phyloP scores from a whole-genome alignment of 1,284 basidiomycete genomes.

The Singerocomus inundabilis region DNA sequence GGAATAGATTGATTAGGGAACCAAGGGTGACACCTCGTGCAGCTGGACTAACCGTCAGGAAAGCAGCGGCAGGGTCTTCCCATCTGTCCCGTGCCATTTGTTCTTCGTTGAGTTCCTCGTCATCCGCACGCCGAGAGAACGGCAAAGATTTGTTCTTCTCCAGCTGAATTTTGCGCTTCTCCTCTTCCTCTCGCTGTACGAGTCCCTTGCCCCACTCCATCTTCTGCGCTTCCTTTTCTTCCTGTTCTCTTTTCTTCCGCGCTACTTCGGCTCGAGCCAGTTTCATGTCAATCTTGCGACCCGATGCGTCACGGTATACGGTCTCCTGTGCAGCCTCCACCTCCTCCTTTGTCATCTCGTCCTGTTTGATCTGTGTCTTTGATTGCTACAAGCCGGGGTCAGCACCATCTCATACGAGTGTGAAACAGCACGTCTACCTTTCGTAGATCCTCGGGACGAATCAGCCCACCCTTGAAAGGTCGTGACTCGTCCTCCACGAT shows the following conservation, averaged over 20 bases:
- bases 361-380: constrained; percentile 39
- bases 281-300: constrained; percentile 87
- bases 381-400: constrained; percentile 35
- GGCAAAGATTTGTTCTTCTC: constrained; percentile 64
- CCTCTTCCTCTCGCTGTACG: constrained; percentile 78
- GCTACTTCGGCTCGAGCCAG: constrained; percentile 81
- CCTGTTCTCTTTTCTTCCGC: constrained; percentile 69
- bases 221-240: constrained; percentile 84
- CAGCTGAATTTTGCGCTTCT: constrained; percentile 61
- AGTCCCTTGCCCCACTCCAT: constrained; percentile 98
- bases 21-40: background rate
- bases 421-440: constrained; percentile 36
- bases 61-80: constrained; percentile 95
- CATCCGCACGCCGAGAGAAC: constrained; percentile 81
- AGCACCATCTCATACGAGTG: background rate
- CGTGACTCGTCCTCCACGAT: constrained; percentile 48
- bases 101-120: constrained; percentile 82
- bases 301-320: constrained; percentile 89
- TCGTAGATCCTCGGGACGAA: constrained; percentile 65
- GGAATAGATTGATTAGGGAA: constrained; percentile 5
- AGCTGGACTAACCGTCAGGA: constrained; percentile 71
- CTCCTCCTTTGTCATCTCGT: constrained; percentile 46
- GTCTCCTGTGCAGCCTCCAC: constrained; percentile 79
- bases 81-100: constrained; percentile 78
- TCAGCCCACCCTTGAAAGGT: constrained; percentile 71